Base-by-base conservation (phyloP, 2,329 filamentous ascomycete species). In the Neofusicoccum sp. region DNA sequence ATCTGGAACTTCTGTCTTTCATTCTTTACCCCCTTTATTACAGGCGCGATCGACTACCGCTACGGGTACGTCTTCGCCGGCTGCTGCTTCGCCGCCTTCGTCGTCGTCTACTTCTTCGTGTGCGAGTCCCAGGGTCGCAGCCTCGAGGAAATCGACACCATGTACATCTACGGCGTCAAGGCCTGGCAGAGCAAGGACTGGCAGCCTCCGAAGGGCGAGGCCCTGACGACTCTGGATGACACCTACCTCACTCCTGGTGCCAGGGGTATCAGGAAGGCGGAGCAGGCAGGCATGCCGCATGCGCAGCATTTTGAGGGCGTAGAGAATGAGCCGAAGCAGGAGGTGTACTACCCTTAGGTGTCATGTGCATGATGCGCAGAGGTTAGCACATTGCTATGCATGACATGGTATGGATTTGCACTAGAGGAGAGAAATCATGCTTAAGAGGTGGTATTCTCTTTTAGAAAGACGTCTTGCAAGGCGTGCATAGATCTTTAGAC, bases 101-200 rank as follows among this genome's bases (percentile, higher is more conserved):
- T 70, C 20, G 65, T 75, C 33, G 70, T 74, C 14, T 76, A 73
- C 67, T 75, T 76, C 67, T 76, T 76, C 67, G 65, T 76, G 14
- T 71, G 70, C 48, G 74, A 76, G 61, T 68, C 65, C 60, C 70
- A 74, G 58, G 74, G 73, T 48, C 65, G 73, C 20, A 69, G 66
- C 2, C 65, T 76, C 20, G 74, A 76, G 65, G 74, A 76, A 63
- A 76, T 76, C 20, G 74, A 76, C 67, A 78, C 82, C 62, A 81
- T 83, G 78, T 90, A 90, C 64, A 77, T 88, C 33, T 77, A 85
- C 59, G 75, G 75, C 14, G 84, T 89, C 36, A 82, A 76, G 65
- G 85, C 87, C 64, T 63, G 69, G 74, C 83, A 85, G 78, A 87
- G 84, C 66, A 71, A 77, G 47, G 76, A 81, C 63, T 89, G 83